Conservation (phyloP, 352 stramenopile genomes). For the Phytophthora citricola region DNA sequence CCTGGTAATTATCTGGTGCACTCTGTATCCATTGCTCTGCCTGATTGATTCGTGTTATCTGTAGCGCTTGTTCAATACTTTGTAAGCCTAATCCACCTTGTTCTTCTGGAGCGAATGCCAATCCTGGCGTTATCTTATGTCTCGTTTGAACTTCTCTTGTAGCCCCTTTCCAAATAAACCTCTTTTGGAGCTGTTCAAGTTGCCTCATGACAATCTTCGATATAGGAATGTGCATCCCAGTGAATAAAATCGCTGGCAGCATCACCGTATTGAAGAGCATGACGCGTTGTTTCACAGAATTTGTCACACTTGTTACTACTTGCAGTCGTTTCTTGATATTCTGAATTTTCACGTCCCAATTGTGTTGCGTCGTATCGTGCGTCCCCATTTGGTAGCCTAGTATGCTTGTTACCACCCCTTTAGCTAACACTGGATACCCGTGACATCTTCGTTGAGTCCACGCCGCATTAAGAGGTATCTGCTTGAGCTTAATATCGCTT, state of each 20-base stretch:
- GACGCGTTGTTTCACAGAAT: slow-evolving; percentile 7
- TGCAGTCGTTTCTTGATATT: slow-evolving; percentile 3
- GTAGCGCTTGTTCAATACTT: not conserved
- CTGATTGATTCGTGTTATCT: not conserved
- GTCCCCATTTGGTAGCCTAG: slow-evolving; percentile 6
- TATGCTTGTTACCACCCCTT: not conserved
- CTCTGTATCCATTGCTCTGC: not conserved
- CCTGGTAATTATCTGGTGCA: not conserved
- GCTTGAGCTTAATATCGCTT: no score
- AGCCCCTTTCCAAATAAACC: slow-evolving; percentile 12
- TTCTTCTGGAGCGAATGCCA: not conserved
- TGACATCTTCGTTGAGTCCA: not conserved
- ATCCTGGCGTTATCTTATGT: not conserved
- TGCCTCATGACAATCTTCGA: not conserved
- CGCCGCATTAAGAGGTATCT: not conserved
- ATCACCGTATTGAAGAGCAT: slow-evolving; percentile 9
- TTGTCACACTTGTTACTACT: not conserved
- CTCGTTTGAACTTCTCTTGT: not conserved
- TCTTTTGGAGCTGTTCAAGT: slow-evolving; percentile 12
- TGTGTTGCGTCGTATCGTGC: not conserved
- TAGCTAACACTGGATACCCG: slow-evolving; percentile 5
- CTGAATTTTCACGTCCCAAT: slow-evolving; percentile 7
- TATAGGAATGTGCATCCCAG: slow-evolving; percentile 6
- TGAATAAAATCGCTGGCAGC: slow-evolving; percentile 9
- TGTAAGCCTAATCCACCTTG: not conserved